Base-by-base conservation (phyloP, 257 asterid genomes). In the Gynochthodes officinalis region DNA sequence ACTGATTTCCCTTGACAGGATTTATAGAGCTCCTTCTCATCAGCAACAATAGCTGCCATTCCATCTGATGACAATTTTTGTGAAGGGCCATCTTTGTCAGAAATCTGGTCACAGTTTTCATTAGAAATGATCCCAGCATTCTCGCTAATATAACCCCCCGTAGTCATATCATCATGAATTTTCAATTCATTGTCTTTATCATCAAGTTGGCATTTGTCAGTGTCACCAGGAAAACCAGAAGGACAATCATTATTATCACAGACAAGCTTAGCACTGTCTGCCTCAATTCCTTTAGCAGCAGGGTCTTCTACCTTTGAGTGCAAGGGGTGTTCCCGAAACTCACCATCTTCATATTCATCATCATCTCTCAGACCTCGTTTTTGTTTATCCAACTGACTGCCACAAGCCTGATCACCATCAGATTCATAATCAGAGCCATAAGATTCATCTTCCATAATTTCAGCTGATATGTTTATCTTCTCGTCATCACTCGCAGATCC, bases 271-370 rank as follows among this genome's bases (percentile, higher is more conserved):
- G 60, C 27, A 39, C 65, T 73, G 15, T 72, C 86, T 23, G 58
- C 74, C 57, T 74, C 78, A 70, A 74, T 62, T 57, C 37, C 86
- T 67, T 65, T 81, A 63, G 48, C 70, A 74, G 67, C 37, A 28
- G 74, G 77, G 35, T 80, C 85, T 76, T 80, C 87, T 43, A 42
- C 72, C 18, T 74, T 73, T 73, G 88, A 75, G 48, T 44, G 78
- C 60, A 67, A 76, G 13, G 69, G 23, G 39, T 87, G 82, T 75
- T 88, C 97, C 79, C 96, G 86, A 68, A 89, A 82, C 79, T 94
- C 97, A 73, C 97, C 97, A 69, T 94, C 98, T 86, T 94, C 97
- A 76, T 71, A 85, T 14, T 92, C 97, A 60, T 85, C 96, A 76
- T 89, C 95, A 80, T 85, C 96, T 77, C 78, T 85, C 72, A 21